A percentile compares a stretch with the other conserved stretches of the same genome.
These are phyloP conservation scores for Ceratobasidium sp. DNA, from an alignment of 1,284 basidiomycete genomes.

Conservation along the genomic window DNA sequence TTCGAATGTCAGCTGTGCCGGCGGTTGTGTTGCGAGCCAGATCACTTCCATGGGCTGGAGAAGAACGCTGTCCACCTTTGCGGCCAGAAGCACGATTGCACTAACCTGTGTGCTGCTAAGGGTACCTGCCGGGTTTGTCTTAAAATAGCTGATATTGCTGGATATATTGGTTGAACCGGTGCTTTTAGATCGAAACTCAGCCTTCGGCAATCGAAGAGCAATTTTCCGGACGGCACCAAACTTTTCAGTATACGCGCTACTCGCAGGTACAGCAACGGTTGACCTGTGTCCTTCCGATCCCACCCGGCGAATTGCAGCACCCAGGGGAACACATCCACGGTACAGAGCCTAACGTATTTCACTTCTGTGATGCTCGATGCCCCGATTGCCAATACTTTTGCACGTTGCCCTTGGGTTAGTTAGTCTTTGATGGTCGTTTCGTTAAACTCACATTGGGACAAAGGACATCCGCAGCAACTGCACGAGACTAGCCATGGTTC, in stretches of 20 bases:
- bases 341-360: conserved; percentile 59
- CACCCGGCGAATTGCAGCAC: conserved; percentile 61
- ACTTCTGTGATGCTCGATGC: conserved; percentile 69
- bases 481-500: conserved; percentile 74
- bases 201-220: conserved; percentile 65
- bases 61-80: conserved; percentile 65
- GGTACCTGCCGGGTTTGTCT: conserved; percentile 51
- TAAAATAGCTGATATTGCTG: no score
- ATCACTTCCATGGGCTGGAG: conserved; percentile 68
- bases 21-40: conserved; percentile 62
- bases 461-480: conserved; percentile 70
- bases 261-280: conserved; percentile 61
- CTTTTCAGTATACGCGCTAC: conserved; percentile 62
- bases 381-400: conserved; percentile 70
- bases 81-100: conserved; percentile 63
- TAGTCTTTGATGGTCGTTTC: background rate
- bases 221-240: conserved; percentile 63
- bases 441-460: background rate
- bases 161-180: background rate
- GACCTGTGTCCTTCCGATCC: conserved; percentile 64
- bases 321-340: conserved; percentile 65
- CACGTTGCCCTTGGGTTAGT: conserved; percentile 65
- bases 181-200: conserved; percentile 68
- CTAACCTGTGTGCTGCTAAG: conserved; percentile 58
- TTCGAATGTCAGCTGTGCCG: conserved; percentile 67